These are phyloP conservation scores for Fusarium miscanthi DNA, from an alignment of 2,329 filamentous ascomycete genomes.

Conservation along the genomic window DNA sequence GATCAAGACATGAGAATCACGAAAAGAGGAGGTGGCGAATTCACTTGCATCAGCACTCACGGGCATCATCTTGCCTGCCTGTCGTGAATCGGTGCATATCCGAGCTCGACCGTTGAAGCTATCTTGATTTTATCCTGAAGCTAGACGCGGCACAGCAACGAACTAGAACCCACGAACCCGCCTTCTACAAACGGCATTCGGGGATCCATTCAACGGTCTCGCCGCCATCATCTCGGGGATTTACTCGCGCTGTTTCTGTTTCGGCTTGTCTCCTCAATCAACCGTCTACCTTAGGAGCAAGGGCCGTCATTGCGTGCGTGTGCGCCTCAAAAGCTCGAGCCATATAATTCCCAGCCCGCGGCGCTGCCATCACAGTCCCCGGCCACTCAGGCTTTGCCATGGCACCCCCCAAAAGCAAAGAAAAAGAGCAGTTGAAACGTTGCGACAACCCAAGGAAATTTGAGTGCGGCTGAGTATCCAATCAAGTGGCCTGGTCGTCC, in stretches of 20 bases:
- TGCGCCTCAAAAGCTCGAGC: slow-evolving; percentile 6
- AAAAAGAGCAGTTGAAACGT: slow-evolving; percentile 24
- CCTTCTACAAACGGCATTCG: neutral
- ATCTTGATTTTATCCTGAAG: slow-evolving; percentile 22
- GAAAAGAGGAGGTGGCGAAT: slow-evolving; percentile 31
- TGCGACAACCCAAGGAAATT: slow-evolving; percentile 11
- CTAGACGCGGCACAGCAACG: slow-evolving; percentile 19
- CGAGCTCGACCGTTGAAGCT: slow-evolving; percentile 8
- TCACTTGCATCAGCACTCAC: neutral
- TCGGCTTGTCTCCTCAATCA: neutral
- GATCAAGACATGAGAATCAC: slow-evolving; percentile 16
- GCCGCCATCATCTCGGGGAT: slow-evolving; percentile 1
- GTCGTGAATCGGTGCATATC: neutral
- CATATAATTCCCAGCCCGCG: neutral
- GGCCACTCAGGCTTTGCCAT: slow-evolving; percentile 11
- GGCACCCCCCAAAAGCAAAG: slow-evolving; percentile 2
- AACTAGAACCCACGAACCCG: neutral
- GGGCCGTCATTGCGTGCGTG: neutral
- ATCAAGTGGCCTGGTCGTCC: slow-evolving; percentile 12
- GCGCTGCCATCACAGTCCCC: neutral
- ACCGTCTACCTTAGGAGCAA: neutral
- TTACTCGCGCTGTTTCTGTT: neutral
- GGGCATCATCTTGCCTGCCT: neutral
- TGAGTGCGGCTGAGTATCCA: slow-evolving; percentile 30
- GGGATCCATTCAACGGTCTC: neutral